These are phyloP conservation scores for Exophiala spinifera DNA, from an alignment of 2,329 filamentous ascomycete species.

Conservation along the genomic window DNA sequence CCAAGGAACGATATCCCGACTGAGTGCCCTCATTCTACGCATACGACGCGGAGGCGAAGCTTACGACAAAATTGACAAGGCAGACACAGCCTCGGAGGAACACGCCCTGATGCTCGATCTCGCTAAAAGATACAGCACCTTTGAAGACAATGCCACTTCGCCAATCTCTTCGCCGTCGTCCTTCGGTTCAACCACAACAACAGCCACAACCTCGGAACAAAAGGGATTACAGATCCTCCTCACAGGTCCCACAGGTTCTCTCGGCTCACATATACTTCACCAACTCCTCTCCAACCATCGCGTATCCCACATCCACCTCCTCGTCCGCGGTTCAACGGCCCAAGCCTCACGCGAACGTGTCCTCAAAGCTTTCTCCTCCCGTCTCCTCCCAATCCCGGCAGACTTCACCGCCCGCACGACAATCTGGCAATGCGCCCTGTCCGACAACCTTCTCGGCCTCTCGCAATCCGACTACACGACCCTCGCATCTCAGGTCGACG, in stretches of 20 bases:
- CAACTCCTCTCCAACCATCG: conserved; percentile 37
- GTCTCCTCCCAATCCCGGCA: conserved; percentile 32
- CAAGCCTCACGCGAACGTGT: conserved; percentile 47
- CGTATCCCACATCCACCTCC: conserved; percentile 53
- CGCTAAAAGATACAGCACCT: conserved; percentile 38
- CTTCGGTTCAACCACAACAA: not conserved
- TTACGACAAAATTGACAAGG: not conserved
- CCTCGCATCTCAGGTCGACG: conserved; percentile 45
- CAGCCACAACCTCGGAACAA: not conserved
- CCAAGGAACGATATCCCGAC: conserved; percentile 50
- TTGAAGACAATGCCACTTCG: conserved; percentile 2
- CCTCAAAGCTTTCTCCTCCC: conserved; percentile 40
- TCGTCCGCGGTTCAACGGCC: conserved; percentile 50
- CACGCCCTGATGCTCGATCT: conserved; percentile 45
- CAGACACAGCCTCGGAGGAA: conserved; percentile 34
- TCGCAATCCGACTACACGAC: conserved; percentile 38
- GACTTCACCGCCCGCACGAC: conserved; percentile 39
- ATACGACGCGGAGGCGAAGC: conserved; percentile 23
- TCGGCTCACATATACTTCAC: conserved; percentile 59
- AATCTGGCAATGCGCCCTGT: conserved; percentile 50
- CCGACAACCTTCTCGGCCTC: conserved; percentile 50
- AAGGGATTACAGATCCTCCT: conserved; percentile 34
- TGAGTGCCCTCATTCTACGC: conserved; percentile 39
- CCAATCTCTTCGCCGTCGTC: not conserved
- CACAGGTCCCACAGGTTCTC: conserved; percentile 64